Conservation (phyloP, 1,284 basidiomycete species). For the Pseudozyma sp. region DNA sequence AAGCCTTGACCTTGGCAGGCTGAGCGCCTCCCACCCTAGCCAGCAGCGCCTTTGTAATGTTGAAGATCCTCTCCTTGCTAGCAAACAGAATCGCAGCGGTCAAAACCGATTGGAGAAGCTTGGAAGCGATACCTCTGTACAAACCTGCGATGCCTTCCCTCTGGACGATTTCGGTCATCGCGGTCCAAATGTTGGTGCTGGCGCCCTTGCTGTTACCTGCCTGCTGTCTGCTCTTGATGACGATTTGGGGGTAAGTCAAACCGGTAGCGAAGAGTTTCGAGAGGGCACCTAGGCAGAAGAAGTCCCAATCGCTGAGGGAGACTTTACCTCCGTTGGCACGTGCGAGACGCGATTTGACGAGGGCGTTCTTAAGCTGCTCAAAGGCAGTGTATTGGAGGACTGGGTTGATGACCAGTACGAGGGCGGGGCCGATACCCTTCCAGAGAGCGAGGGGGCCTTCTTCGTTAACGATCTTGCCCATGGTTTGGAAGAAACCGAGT, state of each 20-base stretch:
- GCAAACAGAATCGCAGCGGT: slow-evolving; percentile 68
- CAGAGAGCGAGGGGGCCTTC: slow-evolving; percentile 87
- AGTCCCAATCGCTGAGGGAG: slow-evolving; percentile 63
- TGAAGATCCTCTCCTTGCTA: slow-evolving; percentile 66
- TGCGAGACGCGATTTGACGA: slow-evolving; percentile 58
- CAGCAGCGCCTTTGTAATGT: slow-evolving; percentile 51
- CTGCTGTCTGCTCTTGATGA: slow-evolving; percentile 68
- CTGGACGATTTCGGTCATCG: slow-evolving; percentile 67
- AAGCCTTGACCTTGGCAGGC: too few relatives aligned
- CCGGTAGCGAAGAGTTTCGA: slow-evolving; percentile 67
- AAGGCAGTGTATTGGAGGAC: slow-evolving; percentile 75
- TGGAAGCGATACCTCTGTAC: slow-evolving; percentile 66
- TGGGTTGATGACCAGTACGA: slow-evolving; percentile 93
- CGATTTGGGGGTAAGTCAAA: slow-evolving; percentile 68
- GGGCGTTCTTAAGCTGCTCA: slow-evolving; percentile 67
- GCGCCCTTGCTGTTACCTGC: slow-evolving; percentile 55
- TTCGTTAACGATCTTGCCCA: slow-evolving; percentile 79
- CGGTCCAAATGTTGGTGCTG: slow-evolving; percentile 64
- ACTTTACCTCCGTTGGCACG: slow-evolving; percentile 37
- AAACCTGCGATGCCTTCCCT: slow-evolving; percentile 63
- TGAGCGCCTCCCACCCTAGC: too few relatives aligned
- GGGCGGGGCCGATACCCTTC: slow-evolving; percentile 93
- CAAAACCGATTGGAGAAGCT: slow-evolving; percentile 65
- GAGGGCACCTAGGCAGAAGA: slow-evolving; percentile 67
- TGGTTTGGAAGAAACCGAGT: slow-evolving; percentile 73